Base-by-base conservation (phyloP, 306 rosid genomes). In the Pachyrhizus erosus region DNA sequence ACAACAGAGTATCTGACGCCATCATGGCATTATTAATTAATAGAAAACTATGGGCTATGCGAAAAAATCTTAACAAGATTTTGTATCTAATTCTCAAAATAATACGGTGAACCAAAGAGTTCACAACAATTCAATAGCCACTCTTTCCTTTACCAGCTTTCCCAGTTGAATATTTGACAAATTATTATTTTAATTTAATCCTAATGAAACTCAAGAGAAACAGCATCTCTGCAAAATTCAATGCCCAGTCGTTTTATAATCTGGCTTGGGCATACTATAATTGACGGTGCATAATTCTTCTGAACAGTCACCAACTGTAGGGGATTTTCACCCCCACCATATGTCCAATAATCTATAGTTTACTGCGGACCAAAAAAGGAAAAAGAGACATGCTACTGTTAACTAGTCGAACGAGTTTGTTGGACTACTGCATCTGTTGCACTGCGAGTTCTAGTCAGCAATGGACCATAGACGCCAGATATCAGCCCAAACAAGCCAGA, bases 401-500 rank as follows among this genome's bases (percentile, higher is more conserved):
- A 73, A 69, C 86, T 82, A 31, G 61, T 74, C 8, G 92, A 72
- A 64, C 94, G 98, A 29, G 83, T 76, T 77, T 87, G 88, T 54
- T 86, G 91, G 79, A 84, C 79, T 80, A 88, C 85, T 51, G 91
- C 85, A 45, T 49, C 87, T 55, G 98, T 91, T 1, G 92, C 94
- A 65, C 97, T 92, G 13, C 89, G 88, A 0, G 97, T 92, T 86
- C 99, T 89, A 18, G 86, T 39, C 48, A 93, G 83, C 64, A 89
- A 78, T 4, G 92, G 79, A 27, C 81, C 85, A 78, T 45, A 83
- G 7, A 86, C 40, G 52, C 84, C 46, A 54, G 93, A 82, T 58
- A 83, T 86, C 42, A 86, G 67, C 76, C 96, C 92, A 48, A 87
- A 89, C 61, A 92, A 79, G 57, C 97, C 87, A 23, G 93, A 82